phyloP scores from a whole-genome alignment of 2,329 filamentous ascomycete genomes.

The Leptosphaerulina australis region DNA sequence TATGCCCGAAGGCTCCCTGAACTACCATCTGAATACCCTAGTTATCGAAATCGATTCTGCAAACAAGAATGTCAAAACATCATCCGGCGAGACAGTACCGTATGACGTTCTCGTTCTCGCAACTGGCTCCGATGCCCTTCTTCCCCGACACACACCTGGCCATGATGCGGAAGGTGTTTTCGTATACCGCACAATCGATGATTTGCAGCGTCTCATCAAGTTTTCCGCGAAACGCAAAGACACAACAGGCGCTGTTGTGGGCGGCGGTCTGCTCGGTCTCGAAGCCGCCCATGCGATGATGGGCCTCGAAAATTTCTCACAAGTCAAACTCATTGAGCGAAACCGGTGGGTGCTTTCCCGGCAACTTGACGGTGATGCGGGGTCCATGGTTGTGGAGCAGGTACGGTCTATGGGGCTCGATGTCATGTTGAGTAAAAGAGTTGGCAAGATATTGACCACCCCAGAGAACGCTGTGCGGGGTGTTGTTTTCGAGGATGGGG shows the following conservation, averaged over 20 bases:
- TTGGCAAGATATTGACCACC: conserved; percentile 73
- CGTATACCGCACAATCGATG: conserved; percentile 85
- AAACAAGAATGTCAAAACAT: conserved; percentile 71
- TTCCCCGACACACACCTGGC: conserved; percentile 74
- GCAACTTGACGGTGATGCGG: conserved; percentile 82
- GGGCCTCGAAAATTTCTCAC: conserved; percentile 75
- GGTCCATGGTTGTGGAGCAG: conserved; percentile 80
- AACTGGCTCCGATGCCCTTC: conserved; percentile 82
- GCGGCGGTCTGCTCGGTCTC: conserved; percentile 81
- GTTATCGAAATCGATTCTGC: conserved; percentile 70
- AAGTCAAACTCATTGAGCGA: conserved; percentile 79
- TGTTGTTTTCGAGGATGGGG: conserved; percentile 80
- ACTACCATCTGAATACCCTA: conserved; percentile 75
- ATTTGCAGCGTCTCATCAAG: conserved; percentile 76
- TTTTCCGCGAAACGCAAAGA: conserved; percentile 72
- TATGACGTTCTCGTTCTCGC: conserved; percentile 86
- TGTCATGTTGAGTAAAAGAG: conserved; percentile 76
- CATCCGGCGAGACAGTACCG: conserved; percentile 69
- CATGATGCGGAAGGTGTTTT: conserved; percentile 84
- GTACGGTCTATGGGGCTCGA: conserved; percentile 80
- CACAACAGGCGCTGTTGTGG: conserved; percentile 76
- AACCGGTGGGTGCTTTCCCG: conserved; percentile 82
- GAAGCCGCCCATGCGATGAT: conserved; percentile 93
- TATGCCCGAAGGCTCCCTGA: conserved; percentile 70
- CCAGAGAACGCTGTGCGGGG: conserved; percentile 72